A percentile compares a stretch with the other conserved stretches of the same genome.
These are phyloP conservation scores for Nectriaceae sp. DNA, from an alignment of 2,329 filamentous ascomycete genomes.

Conservation along the genomic window DNA sequence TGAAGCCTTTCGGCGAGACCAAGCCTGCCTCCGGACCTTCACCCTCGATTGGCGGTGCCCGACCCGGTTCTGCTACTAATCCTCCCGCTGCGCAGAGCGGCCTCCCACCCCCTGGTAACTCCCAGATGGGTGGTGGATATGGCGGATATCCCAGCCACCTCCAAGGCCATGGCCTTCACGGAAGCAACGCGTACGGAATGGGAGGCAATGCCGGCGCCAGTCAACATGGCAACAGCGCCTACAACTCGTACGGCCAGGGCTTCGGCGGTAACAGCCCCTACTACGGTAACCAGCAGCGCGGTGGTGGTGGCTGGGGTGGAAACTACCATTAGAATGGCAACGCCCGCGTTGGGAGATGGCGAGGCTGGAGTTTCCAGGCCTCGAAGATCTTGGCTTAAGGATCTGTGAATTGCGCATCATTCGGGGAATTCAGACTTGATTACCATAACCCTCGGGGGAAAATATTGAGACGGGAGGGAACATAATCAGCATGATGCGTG, in stretches of 20 bases:
- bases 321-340: conserved; percentile 56
- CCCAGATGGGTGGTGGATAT: conserved; percentile 58
- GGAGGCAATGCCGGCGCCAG: conserved; percentile 51
- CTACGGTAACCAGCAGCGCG: conserved; percentile 44
- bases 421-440: conserved; percentile 3
- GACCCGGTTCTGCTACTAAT: conserved; percentile 59
- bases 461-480: conserved; percentile 29
- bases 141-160: conserved; percentile 58
- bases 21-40: conserved; percentile 58
- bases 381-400: conserved; percentile 1
- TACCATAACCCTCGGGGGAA: conserved; percentile 3
- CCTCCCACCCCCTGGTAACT: conserved; percentile 57
- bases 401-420: conserved; percentile 3
- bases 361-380: conserved; percentile 1
- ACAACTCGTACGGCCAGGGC: conserved; percentile 54
- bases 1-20: conserved; percentile 61
- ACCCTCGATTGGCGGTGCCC: conserved; percentile 56
- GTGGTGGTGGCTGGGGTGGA: conserved; percentile 59
- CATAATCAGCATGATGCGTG: conserved; percentile 34
- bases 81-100: conserved; percentile 51
- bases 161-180: conserved; percentile 55
- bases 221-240: conserved; percentile 55
- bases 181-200: conserved; percentile 57
- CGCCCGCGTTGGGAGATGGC: conserved; percentile 21
- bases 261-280: conserved; percentile 53